Evolutionary conservation across 345 rosid genomes (phyloP).

Genomic region (Linum lewisii): DNA sequence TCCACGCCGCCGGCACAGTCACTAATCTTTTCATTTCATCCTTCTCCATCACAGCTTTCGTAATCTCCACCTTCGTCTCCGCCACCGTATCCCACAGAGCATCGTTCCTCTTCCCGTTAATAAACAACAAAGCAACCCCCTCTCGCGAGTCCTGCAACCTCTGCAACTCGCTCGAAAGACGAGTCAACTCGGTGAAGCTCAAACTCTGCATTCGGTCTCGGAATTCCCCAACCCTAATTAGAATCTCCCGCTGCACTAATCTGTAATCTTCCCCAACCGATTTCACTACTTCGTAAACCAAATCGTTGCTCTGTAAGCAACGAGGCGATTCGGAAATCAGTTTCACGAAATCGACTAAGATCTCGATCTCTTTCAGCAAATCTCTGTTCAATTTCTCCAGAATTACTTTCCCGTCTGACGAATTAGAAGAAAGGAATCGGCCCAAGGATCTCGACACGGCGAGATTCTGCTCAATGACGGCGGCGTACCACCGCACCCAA

Average conservation of each 20-base stretch:
- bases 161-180: constrained; percentile 17
- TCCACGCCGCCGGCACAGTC: constrained; percentile 7
- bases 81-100: constrained; percentile 36
- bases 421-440: constrained; percentile 16
- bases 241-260: constrained; percentile 29
- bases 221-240: constrained; percentile 31
- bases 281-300: constrained; percentile 40
- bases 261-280: constrained; percentile 43
- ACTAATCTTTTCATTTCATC: constrained; percentile 14
- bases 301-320: constrained; percentile 25
- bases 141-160: constrained; percentile 31
- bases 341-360: constrained; percentile 25
- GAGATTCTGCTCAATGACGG: constrained; percentile 34
- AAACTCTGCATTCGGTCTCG: constrained; percentile 20
- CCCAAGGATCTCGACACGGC: constrained; percentile 35
- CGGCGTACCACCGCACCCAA: constrained; percentile 62
- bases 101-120: constrained; percentile 33
- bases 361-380: constrained; percentile 28
- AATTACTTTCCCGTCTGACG: constrained; percentile 10
- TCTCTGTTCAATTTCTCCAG: constrained; percentile 15
- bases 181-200: constrained; percentile 29
- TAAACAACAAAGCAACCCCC: constrained; percentile 31
- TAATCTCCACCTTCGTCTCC: constrained; percentile 6
- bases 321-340: constrained; percentile 28
- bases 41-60: constrained; percentile 16